phyloP scores from a whole-genome alignment of 495 filamentous ascomycete species.

The Aeminium ludgeri region DNA sequence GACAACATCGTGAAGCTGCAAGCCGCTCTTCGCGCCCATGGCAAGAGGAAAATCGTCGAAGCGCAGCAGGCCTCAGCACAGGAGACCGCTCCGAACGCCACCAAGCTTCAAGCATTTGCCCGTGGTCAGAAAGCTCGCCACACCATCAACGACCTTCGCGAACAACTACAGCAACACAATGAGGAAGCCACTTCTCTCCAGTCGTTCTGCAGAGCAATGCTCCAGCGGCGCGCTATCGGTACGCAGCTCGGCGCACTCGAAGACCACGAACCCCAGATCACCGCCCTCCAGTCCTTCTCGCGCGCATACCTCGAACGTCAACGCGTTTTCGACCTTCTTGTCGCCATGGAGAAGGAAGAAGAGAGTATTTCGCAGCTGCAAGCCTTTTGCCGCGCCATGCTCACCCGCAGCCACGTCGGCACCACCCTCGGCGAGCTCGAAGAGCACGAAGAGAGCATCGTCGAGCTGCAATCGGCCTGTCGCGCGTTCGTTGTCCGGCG shows the following conservation, averaged over 20 bases:
- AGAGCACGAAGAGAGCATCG: constrained; percentile 56
- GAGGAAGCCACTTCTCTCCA: constrained; percentile 29
- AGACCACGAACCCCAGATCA: constrained; percentile 39
- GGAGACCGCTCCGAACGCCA: background rate
- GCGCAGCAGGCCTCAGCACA: constrained; percentile 4
- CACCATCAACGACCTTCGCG: constrained; percentile 18
- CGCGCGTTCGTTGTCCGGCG: constrained; percentile 57
- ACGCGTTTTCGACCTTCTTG: constrained; percentile 33
- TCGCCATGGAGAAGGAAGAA: constrained; percentile 39
- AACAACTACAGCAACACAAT: constrained; percentile 24
- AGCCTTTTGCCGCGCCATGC: constrained; percentile 56
- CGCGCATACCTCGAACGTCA: constrained; percentile 46
- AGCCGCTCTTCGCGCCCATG: constrained; percentile 3
- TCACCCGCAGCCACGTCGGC: constrained; percentile 55
- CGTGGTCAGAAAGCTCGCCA: constrained; percentile 2
- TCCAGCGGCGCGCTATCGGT: constrained; percentile 8
- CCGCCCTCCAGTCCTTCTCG: constrained; percentile 49
- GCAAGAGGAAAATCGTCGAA: background rate
- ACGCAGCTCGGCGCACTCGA: constrained; percentile 36
- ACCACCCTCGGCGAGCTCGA: constrained; percentile 57
- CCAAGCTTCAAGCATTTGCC: constrained; percentile 11
- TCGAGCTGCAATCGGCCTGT: constrained; percentile 56
- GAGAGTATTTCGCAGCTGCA: constrained; percentile 51
- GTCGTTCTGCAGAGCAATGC: constrained; percentile 28
- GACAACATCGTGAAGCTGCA: constrained; percentile 19